These are phyloP conservation scores for Allium fistulosum DNA, from an alignment of 106 monocot genomes.

Conservation along the genomic window DNA sequence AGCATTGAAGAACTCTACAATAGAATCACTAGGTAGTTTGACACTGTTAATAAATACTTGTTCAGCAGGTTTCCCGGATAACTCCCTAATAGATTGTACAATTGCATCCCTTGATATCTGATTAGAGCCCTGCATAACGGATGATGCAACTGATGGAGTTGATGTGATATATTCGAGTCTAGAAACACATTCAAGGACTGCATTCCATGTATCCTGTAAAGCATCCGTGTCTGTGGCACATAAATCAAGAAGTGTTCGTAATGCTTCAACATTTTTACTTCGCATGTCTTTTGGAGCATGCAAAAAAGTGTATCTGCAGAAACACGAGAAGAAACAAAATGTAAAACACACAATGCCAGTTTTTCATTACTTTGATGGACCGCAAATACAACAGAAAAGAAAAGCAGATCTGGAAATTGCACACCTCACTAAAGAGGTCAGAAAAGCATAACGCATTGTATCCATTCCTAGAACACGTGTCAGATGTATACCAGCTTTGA, in stretches of 20 bases:
- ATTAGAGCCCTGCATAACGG: conserved; percentile 96
- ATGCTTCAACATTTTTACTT: conserved; percentile 95
- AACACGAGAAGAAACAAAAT: background rate
- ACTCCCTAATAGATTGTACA: conserved; percentile 74
- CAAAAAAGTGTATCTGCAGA: conserved; percentile 85
- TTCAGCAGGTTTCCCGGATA: conserved; percentile 88
- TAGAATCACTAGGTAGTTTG: conserved; percentile 84
- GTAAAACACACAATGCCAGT: background rate
- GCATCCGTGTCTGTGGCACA: conserved; percentile 67
- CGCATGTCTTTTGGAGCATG: conserved; percentile 98
- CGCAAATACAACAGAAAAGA: background rate
- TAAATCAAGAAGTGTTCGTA: conserved; percentile 69
- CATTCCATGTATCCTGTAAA: conserved; percentile 99
- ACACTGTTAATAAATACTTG: conserved; percentile 89
- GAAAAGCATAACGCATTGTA: conserved; percentile 97
- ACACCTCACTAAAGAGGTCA: conserved; percentile 91
- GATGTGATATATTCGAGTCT: conserved; percentile 93
- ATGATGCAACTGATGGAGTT: conserved; percentile 63
- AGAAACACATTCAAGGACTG: conserved; percentile 97
- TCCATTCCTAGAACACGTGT: conserved; percentile 90
- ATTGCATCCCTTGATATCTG: conserved; percentile 93
- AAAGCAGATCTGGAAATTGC: background rate
- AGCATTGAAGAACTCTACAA: conserved; percentile 94
- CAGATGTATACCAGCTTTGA: conserved; percentile 79
- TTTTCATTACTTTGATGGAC: background rate